Percentiles rank a stretch among this genome's conserved stretches.
Conservation (phyloP, 1,284 basidiomycete species). For the Butyriboletus regius region DNA sequence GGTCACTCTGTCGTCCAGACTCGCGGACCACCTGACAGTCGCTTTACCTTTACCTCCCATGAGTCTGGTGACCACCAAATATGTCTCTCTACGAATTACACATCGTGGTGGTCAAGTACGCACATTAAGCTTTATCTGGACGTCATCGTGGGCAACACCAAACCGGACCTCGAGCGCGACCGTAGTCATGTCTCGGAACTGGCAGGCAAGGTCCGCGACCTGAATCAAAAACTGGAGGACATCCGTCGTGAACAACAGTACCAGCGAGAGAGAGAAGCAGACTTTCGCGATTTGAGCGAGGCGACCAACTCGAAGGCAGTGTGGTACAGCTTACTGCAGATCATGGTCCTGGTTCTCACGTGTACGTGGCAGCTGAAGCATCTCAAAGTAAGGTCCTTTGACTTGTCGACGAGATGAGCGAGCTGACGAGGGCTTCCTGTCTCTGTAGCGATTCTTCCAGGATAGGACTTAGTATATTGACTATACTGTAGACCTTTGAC, state of each 20-base stretch:
- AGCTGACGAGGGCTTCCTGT: conserved; percentile 8
- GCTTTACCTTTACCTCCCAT: conserved; percentile 95
- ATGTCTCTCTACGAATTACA: conserved; percentile 84
- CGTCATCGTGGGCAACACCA: conserved; percentile 82
- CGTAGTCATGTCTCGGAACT: conserved; percentile 81
- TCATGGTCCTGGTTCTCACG: conserved; percentile 74
- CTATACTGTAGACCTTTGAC: conserved; percentile 26
- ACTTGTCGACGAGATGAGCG: not conserved
- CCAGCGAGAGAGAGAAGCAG: conserved; percentile 90
- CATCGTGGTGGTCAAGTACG: conserved; percentile 76
- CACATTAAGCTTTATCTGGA: conserved; percentile 95
- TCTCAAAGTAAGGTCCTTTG: conserved; percentile 60
- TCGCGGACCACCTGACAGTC: conserved; percentile 79
- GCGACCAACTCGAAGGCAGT: conserved; percentile 80
- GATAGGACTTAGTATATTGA: conserved; percentile 67
- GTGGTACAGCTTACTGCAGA: conserved; percentile 88
- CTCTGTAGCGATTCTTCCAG: conserved; percentile 71
- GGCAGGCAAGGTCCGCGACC: conserved; percentile 77
- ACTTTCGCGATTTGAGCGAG: conserved; percentile 85
- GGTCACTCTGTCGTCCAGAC: conserved; percentile 78
- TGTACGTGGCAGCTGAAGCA: conserved; percentile 91
- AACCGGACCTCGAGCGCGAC: conserved; percentile 75
- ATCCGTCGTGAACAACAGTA: conserved; percentile 95
- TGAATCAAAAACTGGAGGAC: conserved; percentile 89
- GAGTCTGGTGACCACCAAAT: conserved; percentile 95